Evolutionary conservation across 192 early-diverging fungal genomes (phyloP), one percentile per base, ranked within the genome.

Genomic region (Entophlyctis luteolus): DNA sequence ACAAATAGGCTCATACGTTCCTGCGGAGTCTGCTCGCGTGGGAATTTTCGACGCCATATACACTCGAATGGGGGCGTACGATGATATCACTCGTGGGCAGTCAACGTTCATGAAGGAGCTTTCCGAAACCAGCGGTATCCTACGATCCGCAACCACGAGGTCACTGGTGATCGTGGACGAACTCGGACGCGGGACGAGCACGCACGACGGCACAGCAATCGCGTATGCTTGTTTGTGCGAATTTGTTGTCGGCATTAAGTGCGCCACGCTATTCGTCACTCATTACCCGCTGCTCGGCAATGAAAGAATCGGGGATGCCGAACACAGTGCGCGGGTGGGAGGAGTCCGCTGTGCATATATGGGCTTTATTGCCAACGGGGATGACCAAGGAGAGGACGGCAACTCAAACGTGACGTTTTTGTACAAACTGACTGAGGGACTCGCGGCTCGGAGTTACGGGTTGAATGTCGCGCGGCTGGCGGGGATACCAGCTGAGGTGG

Each of bases 161-260:
- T 88, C 84, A 3, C 70, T 90, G 4, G 86, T 90, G 18, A 89
- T 92, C 31, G 69, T 91, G 25, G 91, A 92, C 67, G 89, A 92
- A 48, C 77, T 92, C n/a, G 91, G 91, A 4, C 75, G 91, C 29
- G 91, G 89, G 0, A 92, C 89, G 1, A 84, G 82, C 27, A 92
- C 91, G 2, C 76, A 87, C 45, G 91, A 92, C 66, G 89, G 90
- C 0, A 82, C 82, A 0, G 88, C 89, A 0, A 89, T 91, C 27
- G 91, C 89, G n/a, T 86, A 80, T 55, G 85, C 87, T 0, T 80
- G 84, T 0, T 62, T 90, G 23, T 46, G 73, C 22, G 72, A 90
- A 70, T 76, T 91, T 1, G 73, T 89, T 8, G 34, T 48, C 18
- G 58, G 75, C 18, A 75, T 86, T 14, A 47, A 73, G 2, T 75